Conservation (phyloP, 768 basidiomycete species). For the Lyophyllum atratum region DNA sequence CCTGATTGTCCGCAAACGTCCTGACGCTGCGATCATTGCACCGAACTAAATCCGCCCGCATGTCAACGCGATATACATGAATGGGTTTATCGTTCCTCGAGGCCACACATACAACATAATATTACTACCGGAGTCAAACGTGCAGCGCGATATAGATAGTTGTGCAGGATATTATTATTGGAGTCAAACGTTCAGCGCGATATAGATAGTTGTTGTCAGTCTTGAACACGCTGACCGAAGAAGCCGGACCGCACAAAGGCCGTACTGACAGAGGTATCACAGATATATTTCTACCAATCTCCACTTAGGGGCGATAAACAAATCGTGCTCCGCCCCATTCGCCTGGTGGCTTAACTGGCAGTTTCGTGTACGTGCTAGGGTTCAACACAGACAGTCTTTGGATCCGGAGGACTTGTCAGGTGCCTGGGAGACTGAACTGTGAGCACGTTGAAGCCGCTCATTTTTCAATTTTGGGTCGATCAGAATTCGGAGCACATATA, state of each 20-base stretch:
- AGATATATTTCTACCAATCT: background rate
- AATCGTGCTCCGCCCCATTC: background rate
- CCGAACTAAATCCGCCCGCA: constrained; percentile 12
- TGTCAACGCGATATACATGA: background rate
- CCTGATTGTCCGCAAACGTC: background rate
- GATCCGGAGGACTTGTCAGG: too few species aligned
- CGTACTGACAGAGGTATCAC: too few species aligned
- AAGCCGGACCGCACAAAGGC: background rate
- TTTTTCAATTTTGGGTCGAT: too few species aligned
- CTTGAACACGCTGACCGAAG: background rate
- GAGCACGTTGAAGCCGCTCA: too few species aligned
- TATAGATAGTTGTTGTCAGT: background rate
- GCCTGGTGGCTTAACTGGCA: background rate
- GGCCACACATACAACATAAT: background rate
- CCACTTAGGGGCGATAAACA: background rate
- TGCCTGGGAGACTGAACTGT: too few species aligned
- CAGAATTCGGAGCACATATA: background rate
- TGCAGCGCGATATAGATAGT: background rate
- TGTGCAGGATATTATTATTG: background rate
- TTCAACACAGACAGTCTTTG: too few species aligned
- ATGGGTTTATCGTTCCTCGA: background rate
- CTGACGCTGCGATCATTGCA: background rate
- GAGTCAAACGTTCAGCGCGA: background rate
- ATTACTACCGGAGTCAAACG: background rate
- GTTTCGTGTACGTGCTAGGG: background rate